phyloP scores from a whole-genome alignment of 2,329 filamentous ascomycete species.

The Fusarium sp. region DNA sequence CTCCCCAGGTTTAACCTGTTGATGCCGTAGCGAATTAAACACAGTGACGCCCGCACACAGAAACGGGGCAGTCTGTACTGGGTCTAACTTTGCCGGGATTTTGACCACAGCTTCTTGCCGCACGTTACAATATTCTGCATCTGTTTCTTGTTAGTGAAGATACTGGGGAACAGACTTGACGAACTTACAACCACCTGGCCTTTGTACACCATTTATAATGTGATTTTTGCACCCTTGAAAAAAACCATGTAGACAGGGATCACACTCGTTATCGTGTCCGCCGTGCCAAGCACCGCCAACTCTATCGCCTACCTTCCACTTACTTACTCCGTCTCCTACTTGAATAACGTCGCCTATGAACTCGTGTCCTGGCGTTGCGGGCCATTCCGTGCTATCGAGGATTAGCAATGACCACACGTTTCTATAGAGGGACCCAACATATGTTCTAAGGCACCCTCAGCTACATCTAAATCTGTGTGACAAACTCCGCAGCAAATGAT shows the following conservation, averaged over 20 bases:
- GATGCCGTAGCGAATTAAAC: slow-evolving; percentile 70
- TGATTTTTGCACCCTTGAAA: slow-evolving; percentile 76
- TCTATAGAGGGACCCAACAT: slow-evolving; percentile 52
- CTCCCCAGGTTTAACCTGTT: slow-evolving; percentile 62
- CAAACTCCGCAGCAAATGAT: slow-evolving; percentile 79
- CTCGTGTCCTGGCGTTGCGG: slow-evolving; percentile 77
- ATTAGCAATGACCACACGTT: too few relatives aligned
- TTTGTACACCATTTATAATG: slow-evolving; percentile 68
- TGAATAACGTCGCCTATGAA: slow-evolving; percentile 74
- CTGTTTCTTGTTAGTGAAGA: too few relatives aligned
- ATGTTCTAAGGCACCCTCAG: slow-evolving; percentile 63
- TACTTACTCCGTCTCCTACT: slow-evolving; percentile 67
- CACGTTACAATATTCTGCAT: slow-evolving; percentile 71
- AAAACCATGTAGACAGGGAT: slow-evolving; percentile 69
- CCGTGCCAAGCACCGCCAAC: slow-evolving; percentile 65
- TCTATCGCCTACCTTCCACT: slow-evolving; percentile 72
- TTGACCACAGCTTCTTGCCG: slow-evolving; percentile 70
- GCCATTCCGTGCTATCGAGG: slow-evolving; percentile 44
- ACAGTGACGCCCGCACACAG: slow-evolving; percentile 76
- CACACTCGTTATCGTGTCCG: slow-evolving; percentile 70
- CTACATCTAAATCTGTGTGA: slow-evolving; percentile 67
- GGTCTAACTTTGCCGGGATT: slow-evolving; percentile 64
- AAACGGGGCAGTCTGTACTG: slow-evolving; percentile 67
- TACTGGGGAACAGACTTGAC: too few relatives aligned
- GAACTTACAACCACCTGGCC: too few relatives aligned